These are phyloP conservation scores for Xylariomycetidae sp. DNA, from an alignment of 2,329 filamentous ascomycete species.

Conservation along the genomic window DNA sequence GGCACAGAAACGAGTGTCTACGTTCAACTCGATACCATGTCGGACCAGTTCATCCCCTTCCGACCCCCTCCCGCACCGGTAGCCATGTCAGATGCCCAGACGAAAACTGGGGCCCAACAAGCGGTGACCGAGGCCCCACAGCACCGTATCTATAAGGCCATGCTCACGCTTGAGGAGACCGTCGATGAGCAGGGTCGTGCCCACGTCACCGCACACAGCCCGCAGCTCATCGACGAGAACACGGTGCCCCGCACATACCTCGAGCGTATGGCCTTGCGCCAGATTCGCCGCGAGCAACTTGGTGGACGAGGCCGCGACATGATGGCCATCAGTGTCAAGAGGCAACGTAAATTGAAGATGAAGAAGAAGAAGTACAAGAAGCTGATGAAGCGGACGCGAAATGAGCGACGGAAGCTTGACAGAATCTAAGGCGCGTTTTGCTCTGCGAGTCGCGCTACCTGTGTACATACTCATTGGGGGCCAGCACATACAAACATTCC, in stretches of 20 bases:
- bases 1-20: slow-evolving; percentile 55
- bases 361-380: slow-evolving; percentile 99
- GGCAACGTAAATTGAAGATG: slow-evolving; percentile 95
- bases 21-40: slow-evolving; percentile 64
- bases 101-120: slow-evolving; percentile 47
- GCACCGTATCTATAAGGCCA: slow-evolving; percentile 56
- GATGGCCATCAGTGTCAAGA: slow-evolving; percentile 83
- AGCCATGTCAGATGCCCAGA: too few species aligned
- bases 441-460: too few species aligned
- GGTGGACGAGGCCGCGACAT: slow-evolving; percentile 51
- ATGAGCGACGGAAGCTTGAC: slow-evolving; percentile 79
- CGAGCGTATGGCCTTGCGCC: slow-evolving; percentile 64
- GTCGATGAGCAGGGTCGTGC: slow-evolving; percentile 55
- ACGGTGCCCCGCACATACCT: slow-evolving; percentile 52
- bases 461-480: too few species aligned
- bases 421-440: slow-evolving; percentile 56
- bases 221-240: slow-evolving; percentile 45
- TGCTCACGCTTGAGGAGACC: slow-evolving; percentile 65
- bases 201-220: slow-evolving; percentile 57
- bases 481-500: too few species aligned
- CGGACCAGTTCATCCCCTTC: slow-evolving; percentile 73
- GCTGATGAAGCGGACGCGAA: slow-evolving; percentile 88
- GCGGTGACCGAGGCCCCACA: slow-evolving; percentile 31
- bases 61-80: slow-evolving; percentile 78
- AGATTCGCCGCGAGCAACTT: slow-evolving; percentile 54